phyloP scores from a whole-genome alignment of 148 eudicot species.

The Nepenthes mirabilis region DNA sequence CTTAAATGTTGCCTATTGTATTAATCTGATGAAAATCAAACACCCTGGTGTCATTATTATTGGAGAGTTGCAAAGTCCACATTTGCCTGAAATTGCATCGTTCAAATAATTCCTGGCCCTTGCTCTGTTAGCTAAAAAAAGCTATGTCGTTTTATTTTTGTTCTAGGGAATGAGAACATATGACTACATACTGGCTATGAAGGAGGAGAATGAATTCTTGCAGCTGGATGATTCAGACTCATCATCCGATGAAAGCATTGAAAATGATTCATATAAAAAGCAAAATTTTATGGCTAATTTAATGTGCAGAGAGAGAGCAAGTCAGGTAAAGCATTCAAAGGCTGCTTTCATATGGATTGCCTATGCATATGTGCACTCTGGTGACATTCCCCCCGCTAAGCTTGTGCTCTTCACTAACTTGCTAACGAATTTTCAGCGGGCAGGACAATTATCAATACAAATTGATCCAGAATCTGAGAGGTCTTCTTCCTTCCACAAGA shows the following conservation, averaged over 20 bases:
- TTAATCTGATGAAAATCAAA: no score
- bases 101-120: no score
- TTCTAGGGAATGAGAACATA: slow-evolving; percentile 92
- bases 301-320: slow-evolving; percentile 28
- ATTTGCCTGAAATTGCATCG: no score
- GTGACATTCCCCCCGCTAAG: neutral
- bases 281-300: slow-evolving; percentile 32
- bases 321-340: slow-evolving; percentile 24
- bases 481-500: slow-evolving; percentile 21
- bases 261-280: slow-evolving; percentile 42
- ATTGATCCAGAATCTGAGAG: slow-evolving; percentile 49
- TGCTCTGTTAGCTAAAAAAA: no score
- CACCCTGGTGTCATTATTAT: no score
- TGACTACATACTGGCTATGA: slow-evolving; percentile 90
- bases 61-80: no score
- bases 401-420: neutral
- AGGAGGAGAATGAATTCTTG: slow-evolving; percentile 45
- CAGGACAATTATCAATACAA: slow-evolving; percentile 39
- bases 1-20: no score
- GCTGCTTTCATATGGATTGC: neutral
- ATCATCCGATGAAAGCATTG: slow-evolving; percentile 70
- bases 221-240: slow-evolving; percentile 66
- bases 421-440: slow-evolving; percentile 28
- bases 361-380: neutral
- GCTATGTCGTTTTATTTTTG: neutral